phyloP scores from a whole-genome alignment of 164 flowering plant genomes.

The Chloranthus sessilifolius region DNA sequence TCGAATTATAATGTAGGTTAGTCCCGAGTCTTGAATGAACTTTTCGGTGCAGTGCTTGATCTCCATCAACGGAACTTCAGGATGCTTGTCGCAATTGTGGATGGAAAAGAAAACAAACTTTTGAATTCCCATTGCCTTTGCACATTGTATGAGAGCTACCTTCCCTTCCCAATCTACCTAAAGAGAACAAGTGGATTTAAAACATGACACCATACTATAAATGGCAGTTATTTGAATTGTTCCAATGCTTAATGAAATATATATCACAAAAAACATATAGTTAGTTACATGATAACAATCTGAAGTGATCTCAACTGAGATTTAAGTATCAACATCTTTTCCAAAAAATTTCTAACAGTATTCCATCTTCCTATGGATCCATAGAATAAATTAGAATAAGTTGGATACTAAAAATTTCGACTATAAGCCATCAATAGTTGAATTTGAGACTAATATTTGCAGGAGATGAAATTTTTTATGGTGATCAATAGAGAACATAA shows the following conservation, averaged over 20 bases:
- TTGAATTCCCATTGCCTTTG: conserved; percentile 98
- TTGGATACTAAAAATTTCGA: no score
- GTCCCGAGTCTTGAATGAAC: conserved; percentile 79
- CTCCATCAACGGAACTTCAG: conserved; percentile 97
- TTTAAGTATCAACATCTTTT: not conserved
- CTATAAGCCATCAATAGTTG: no score
- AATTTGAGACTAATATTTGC: no score
- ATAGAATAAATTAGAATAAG: not conserved
- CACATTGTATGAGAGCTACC: conserved; percentile 98
- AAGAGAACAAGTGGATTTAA: conserved; percentile 30
- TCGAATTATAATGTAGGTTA: conserved; percentile 61
- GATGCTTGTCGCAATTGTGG: conserved; percentile 97
- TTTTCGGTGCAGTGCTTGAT: conserved; percentile 93
- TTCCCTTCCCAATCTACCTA: conserved; percentile 99
- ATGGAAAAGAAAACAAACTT: conserved; percentile 89
- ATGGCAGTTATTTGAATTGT: not conserved
- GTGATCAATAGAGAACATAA: no score
- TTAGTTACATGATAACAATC: not conserved
- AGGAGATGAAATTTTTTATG: no score
- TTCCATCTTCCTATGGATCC: not conserved
- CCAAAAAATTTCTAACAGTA: not conserved
- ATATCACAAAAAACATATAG: not conserved
- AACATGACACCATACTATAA: conserved; percentile 4
- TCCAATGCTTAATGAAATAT: not conserved
- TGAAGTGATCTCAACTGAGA: not conserved